Evolutionary conservation across 441 rosid genomes (phyloP).

Genomic region (Raphanus hybrid): DNA sequence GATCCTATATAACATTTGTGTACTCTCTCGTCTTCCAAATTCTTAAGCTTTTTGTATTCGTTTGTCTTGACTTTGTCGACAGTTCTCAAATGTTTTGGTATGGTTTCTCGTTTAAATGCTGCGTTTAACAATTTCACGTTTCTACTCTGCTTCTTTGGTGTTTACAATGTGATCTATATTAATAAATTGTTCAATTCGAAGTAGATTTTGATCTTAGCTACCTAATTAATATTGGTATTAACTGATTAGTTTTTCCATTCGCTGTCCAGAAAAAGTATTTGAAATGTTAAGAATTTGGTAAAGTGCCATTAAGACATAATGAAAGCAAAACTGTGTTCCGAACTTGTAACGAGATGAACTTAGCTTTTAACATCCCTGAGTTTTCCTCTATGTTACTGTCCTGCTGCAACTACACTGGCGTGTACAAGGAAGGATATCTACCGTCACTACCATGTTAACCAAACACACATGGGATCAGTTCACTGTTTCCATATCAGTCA

Average conservation of each 20-base stretch:
- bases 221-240: too few relatives aligned
- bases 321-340: too few relatives aligned
- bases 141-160: background rate
- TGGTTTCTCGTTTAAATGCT: constrained; percentile 5
- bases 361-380: too few relatives aligned
- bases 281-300: too few relatives aligned
- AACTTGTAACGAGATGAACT: too few relatives aligned
- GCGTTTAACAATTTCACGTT: background rate
- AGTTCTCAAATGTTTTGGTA: constrained; percentile 10
- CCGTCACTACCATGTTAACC: background rate
- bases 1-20: constrained; percentile 9
- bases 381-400: background rate
- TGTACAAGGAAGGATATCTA: too few relatives aligned
- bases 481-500: background rate
- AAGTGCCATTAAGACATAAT: too few relatives aligned
- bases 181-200: background rate
- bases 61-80: constrained; percentile 34
- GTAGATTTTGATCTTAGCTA: background rate
- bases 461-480: background rate
- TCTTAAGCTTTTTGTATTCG: constrained; percentile 22
- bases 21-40: background rate
- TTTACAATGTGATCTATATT: background rate
- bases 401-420: background rate
- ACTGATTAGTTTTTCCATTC: too few relatives aligned
- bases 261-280: too few relatives aligned